Evolutionary conservation across 2,329 filamentous ascomycete species (phyloP).

Genomic region (Phaeoacremonium minimum): DNA sequence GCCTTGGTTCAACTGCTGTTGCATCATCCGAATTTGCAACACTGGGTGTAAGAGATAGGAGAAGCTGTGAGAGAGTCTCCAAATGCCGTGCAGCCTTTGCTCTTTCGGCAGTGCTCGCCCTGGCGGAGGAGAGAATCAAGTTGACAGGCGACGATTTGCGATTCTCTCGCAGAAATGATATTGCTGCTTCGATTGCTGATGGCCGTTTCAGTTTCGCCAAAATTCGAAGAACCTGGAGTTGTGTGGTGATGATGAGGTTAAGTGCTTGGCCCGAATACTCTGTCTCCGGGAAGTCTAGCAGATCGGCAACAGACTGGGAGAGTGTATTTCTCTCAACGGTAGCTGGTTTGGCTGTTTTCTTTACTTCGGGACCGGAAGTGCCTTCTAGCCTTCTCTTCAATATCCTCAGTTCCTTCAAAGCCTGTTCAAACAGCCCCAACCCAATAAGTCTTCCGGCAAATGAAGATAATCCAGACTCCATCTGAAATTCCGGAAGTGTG

Average conservation of each 20-base stretch:
- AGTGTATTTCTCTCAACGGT: slow-evolving; percentile 26
- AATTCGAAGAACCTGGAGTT: slow-evolving; percentile 61
- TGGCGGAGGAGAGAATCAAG: slow-evolving; percentile 46
- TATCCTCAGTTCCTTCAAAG: slow-evolving; percentile 62
- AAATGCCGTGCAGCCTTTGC: slow-evolving; percentile 62
- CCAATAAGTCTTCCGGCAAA: slow-evolving; percentile 62
- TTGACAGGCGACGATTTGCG: slow-evolving; percentile 53
- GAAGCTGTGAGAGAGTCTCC: slow-evolving; percentile 59
- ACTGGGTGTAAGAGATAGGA: slow-evolving; percentile 64
- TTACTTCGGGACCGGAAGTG: slow-evolving; percentile 13
- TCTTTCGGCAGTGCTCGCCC: slow-evolving; percentile 36
- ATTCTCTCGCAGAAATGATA: slow-evolving; percentile 50
- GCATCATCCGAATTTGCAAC: slow-evolving; percentile 61
- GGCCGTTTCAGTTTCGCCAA: slow-evolving; percentile 58
- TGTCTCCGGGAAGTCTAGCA: slow-evolving; percentile 56
- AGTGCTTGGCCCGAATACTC: slow-evolving; percentile 39
- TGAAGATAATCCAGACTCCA: slow-evolving; percentile 70
- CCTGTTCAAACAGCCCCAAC: slow-evolving; percentile 62
- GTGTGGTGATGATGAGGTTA: slow-evolving; percentile 55
- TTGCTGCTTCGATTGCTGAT: slow-evolving; percentile 49
- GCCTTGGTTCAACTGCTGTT: slow-evolving; percentile 44
- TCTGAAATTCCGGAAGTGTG: slow-evolving; percentile 57
- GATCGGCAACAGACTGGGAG: slow-evolving; percentile 46
- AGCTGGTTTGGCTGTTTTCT: slow-evolving; percentile 24
- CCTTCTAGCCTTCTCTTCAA: slow-evolving; percentile 60